phyloP scores from a whole-genome alignment of 805 yeast species.

The Candida incommunis region DNA sequence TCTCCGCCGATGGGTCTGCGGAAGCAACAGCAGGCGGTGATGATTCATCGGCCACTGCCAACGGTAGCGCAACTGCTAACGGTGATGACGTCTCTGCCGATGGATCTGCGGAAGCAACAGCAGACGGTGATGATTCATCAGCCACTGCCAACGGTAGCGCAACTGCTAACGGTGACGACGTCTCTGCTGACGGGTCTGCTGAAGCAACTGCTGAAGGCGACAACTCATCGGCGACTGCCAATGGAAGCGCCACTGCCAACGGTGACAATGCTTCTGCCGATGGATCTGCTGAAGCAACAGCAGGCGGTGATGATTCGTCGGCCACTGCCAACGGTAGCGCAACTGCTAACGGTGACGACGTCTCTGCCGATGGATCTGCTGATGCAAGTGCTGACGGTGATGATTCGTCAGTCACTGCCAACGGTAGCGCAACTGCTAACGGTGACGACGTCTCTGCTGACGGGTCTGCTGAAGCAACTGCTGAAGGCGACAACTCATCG shows the following conservation, averaged over 20 bases:
- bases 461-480: constrained; percentile 1
- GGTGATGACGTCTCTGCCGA: neutral
- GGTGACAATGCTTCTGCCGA: neutral
- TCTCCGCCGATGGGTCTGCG: neutral
- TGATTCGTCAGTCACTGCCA: neutral
- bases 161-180: neutral
- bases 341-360: neutral
- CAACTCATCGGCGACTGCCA: neutral
- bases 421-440: neutral
- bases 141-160: neutral
- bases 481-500: neutral
- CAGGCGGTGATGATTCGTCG: neutral
- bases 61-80: neutral
- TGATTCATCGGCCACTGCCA: neutral
- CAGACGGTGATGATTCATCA: neutral
- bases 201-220: neutral
- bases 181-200: neutral
- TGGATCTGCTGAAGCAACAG: neutral
- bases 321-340: neutral
- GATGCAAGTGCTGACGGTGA: neutral
- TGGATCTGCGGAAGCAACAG: neutral
- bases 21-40: neutral
- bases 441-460: neutral
- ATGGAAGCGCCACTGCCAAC: neutral
- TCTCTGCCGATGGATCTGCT: neutral